Conservation (phyloP, 768 basidiomycete genomes). For the Trametopsis cervina region DNA sequence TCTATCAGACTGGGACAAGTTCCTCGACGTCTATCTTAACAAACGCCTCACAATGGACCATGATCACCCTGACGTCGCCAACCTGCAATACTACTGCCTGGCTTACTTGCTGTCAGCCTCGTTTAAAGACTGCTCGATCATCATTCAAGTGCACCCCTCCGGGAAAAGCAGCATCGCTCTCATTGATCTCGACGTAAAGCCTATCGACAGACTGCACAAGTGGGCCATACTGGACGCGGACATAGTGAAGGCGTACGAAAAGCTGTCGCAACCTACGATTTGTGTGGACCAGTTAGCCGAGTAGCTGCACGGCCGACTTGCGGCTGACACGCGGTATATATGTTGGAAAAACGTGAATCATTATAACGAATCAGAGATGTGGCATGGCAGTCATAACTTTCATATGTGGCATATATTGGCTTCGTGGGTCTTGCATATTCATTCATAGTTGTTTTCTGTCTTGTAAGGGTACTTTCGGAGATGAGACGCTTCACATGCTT, state of each 20-base stretch:
- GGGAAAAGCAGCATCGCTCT: constrained; percentile 42
- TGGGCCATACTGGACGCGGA: constrained; percentile 72
- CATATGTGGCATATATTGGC: background rate
- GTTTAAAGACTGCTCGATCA: constrained; percentile 93
- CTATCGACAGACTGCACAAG: constrained; percentile 48
- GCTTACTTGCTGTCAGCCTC: constrained; percentile 85
- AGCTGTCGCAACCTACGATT: background rate
- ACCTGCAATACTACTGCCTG: constrained; percentile 57
- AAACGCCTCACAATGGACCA: constrained; percentile 34
- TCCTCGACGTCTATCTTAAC: constrained; percentile 47
- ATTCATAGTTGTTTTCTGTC: background rate
- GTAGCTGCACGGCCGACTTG: no score
- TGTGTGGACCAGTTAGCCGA: constrained; percentile 7
- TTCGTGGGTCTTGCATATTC: background rate
- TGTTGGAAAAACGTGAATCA: background rate
- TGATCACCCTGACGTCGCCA: constrained; percentile 17
- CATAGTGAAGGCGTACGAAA: constrained; percentile 46
- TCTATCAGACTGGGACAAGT: constrained; percentile 57
- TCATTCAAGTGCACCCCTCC: constrained; percentile 31
- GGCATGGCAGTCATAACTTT: background rate
- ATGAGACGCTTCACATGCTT: no score
- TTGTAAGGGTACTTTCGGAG: background rate
- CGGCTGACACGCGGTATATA: background rate
- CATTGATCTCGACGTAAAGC: constrained; percentile 87
- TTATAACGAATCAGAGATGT: background rate